Evolutionary conservation across 2,329 filamentous ascomycete species (phyloP).

Genomic region (Colletotrichum trifolii): DNA sequence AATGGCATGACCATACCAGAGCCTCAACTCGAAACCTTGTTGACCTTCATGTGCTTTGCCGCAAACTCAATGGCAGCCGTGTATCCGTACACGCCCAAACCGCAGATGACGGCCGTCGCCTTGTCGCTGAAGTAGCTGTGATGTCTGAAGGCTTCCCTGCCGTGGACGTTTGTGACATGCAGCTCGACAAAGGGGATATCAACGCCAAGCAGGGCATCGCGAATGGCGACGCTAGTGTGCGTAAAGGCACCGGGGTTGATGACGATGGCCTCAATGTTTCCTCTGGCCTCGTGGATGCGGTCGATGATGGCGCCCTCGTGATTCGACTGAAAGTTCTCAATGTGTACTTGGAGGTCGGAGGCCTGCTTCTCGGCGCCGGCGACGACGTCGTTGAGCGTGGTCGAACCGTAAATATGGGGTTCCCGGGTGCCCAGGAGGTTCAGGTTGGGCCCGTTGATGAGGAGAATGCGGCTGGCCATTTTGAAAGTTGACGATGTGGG

Average conservation of each 20-base stretch:
- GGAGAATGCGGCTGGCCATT: conserved; percentile 65
- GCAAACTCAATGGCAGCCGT: conserved; percentile 68
- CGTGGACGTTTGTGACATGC: conserved; percentile 82
- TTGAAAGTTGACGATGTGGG: conserved; percentile 11
- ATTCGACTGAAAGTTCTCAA: conserved; percentile 75
- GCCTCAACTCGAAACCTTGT: conserved; percentile 37
- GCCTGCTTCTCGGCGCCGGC: conserved; percentile 61
- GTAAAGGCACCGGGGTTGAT: conserved; percentile 83
- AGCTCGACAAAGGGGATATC: conserved; percentile 80
- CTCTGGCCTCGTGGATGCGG: conserved; percentile 75
- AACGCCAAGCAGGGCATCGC: conserved; percentile 78
- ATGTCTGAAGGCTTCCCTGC: conserved; percentile 70
- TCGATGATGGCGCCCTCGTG: conserved; percentile 81
- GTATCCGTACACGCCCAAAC: conserved; percentile 73
- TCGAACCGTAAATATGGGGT: conserved; percentile 77
- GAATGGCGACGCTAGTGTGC: conserved; percentile 79
- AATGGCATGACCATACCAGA: neutral
- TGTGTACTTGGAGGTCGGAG: conserved; percentile 53
- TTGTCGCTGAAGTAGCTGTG: conserved; percentile 82
- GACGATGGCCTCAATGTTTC: conserved; percentile 70
- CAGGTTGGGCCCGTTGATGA: conserved; percentile 86
- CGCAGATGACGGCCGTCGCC: conserved; percentile 78
- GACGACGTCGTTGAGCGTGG: conserved; percentile 73
- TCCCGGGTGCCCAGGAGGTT: conserved; percentile 83
- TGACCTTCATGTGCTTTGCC: conserved; percentile 57